Base-by-base conservation (phyloP, 352 stramenopile genomes). In the Globisporangium heterothallicum region DNA sequence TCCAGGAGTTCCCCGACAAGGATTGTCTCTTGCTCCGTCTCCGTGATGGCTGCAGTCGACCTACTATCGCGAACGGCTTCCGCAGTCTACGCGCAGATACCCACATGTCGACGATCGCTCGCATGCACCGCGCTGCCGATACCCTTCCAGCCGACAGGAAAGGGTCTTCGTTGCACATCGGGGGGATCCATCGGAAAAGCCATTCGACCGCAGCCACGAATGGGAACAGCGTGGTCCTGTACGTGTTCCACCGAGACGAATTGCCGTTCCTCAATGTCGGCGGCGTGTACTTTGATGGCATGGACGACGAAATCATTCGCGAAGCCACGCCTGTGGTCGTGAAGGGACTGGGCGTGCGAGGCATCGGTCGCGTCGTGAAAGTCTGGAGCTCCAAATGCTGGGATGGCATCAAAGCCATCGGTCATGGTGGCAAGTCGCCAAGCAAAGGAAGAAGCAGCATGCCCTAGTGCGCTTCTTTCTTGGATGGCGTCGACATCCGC, bases 201-300 rank as follows among this genome's bases (percentile, higher is more conserved):
- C 32, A 40, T 22, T 59, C 53, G 19, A 34, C 43, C 32, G 59
- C 64, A 13, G 7, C 30, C n/a, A 55, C 63, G n/a, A 53, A 58
- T 19, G 26, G 9, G 16, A 62, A 66, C 41, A 63, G 59, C 9
- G 63, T 61, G 7, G 56, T 76, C 4, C 24, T 89, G 24, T 88
- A 79, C 58, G 74, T 65, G 26, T 82, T 86, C 44, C 74, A 88
- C 42, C 78, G 78, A 19, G 68, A 83, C 41, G 74, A 86, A 44
- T 51, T 90, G 53, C 70, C 74, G 21, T 90, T 84, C 53, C 57
- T 85, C 18, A 68, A 43, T 21, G 36, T 54, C 5, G 35, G 44
- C 21, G 44, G 44, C 9, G 70, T 70, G 8, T 78, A 68, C 29
- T 64, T 71, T 8, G 52, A 78, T 5, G 49, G 64, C 4, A 49